Conservation (phyloP, 345 rosid genomes). For the Brassica juncea region DNA sequence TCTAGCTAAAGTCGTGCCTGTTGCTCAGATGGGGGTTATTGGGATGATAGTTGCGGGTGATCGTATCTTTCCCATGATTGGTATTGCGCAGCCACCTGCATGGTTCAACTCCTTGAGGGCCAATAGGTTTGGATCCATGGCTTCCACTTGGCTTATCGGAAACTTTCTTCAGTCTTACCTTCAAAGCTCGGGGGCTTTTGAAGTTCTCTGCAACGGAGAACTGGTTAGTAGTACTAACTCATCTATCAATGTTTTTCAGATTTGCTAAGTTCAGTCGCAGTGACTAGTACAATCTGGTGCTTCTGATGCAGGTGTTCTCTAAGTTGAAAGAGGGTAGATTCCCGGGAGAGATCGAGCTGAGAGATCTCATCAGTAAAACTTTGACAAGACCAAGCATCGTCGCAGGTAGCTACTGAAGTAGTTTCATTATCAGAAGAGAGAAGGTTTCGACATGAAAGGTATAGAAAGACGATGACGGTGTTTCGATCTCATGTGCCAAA, state of each 20-base stretch:
- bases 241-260: neutral
- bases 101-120: slow-evolving; percentile 74
- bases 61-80: slow-evolving; percentile 73
- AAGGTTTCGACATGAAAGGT: neutral
- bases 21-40: slow-evolving; percentile 68
- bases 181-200: slow-evolving; percentile 93
- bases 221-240: slow-evolving; percentile 47
- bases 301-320: slow-evolving; percentile 65
- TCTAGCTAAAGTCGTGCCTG: slow-evolving; percentile 64
- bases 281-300: slow-evolving; percentile 16
- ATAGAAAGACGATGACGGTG: neutral
- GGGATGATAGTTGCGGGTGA: slow-evolving; percentile 79
- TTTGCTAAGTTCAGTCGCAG: neutral
- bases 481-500: slow-evolving; percentile 10
- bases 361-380: slow-evolving; percentile 60
- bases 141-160: slow-evolving; percentile 86
- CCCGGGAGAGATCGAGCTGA: slow-evolving; percentile 83
- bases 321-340: slow-evolving; percentile 79
- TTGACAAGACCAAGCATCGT: slow-evolving; percentile 40
- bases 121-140: slow-evolving; percentile 84
- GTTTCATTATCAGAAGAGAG: neutral
- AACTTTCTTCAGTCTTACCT: slow-evolving; percentile 81
- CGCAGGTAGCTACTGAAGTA: slow-evolving; percentile 31
- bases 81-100: slow-evolving; percentile 64
- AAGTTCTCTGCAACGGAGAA: slow-evolving; percentile 67